Conservation (phyloP, 2,329 filamentous ascomycete species). For the Cryphonectria japonica region DNA sequence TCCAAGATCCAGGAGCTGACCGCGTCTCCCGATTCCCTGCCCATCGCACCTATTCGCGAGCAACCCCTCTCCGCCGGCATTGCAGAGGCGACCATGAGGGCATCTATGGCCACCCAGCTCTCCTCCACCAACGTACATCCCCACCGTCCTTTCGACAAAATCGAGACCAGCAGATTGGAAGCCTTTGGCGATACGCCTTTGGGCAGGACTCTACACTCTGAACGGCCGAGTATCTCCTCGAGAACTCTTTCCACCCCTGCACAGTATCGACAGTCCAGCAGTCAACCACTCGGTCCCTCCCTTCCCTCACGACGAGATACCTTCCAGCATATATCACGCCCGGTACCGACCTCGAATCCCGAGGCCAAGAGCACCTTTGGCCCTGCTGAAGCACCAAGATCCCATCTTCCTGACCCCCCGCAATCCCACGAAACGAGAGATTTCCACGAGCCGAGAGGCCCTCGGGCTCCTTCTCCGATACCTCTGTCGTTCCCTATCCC, state of each 20-base stretch:
- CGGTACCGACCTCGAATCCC: constrained; percentile 49
- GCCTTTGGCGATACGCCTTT: constrained; percentile 34
- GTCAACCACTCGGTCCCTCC: constrained; percentile 36
- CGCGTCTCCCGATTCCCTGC: constrained; percentile 60
- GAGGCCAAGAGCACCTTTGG: constrained; percentile 36
- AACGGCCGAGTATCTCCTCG: constrained; percentile 31
- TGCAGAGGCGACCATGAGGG: constrained; percentile 40
- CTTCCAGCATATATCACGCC: constrained; percentile 49
- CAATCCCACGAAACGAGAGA: constrained; percentile 18
- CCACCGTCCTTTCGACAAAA: constrained; percentile 33
- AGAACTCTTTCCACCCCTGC: constrained; percentile 58
- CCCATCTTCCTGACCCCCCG: constrained; percentile 5
- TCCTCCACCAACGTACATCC: constrained; percentile 32
- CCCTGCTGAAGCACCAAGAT: constrained; percentile 27
- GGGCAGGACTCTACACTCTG: constrained; percentile 41
- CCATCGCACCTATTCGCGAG: constrained; percentile 51
- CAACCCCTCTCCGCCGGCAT: constrained; percentile 44
- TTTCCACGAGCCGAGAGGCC: constrained; percentile 34
- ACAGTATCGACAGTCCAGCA: constrained; percentile 42
- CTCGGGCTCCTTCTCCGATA: constrained; percentile 50
- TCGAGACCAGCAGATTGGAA: constrained; percentile 30
- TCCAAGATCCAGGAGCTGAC: constrained; percentile 63
- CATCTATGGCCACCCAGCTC: constrained; percentile 41
- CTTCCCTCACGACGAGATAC: constrained; percentile 53
- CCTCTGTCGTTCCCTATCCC: constrained; percentile 62